Evolutionary conservation across 2,329 filamentous ascomycete genomes (phyloP).

Genomic region (Botrytis fabae): DNA sequence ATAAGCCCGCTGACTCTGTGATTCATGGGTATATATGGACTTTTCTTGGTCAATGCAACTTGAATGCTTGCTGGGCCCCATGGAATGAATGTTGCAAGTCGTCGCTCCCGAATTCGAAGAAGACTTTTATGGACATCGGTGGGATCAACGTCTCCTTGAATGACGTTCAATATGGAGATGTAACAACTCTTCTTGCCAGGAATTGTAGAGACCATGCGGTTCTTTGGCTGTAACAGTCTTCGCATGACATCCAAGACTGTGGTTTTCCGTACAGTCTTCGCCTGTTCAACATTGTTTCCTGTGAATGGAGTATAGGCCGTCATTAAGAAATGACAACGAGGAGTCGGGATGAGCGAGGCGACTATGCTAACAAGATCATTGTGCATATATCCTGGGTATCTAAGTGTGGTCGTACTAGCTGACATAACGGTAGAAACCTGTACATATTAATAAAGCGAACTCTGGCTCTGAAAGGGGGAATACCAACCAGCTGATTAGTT

Average conservation of each 20-base stretch:
- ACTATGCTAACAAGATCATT: slow-evolving; percentile 98
- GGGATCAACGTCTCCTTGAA: slow-evolving; percentile 96
- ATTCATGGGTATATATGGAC: slow-evolving; percentile 90
- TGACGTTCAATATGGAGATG: slow-evolving; percentile 98
- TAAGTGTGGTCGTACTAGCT: slow-evolving; percentile 90
- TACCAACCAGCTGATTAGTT: slow-evolving; percentile 83
- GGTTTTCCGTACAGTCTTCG: slow-evolving; percentile 96
- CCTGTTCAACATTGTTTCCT: slow-evolving; percentile 91
- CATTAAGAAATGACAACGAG: slow-evolving; percentile 96
- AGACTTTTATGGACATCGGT: slow-evolving; percentile 98
- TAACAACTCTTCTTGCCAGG: slow-evolving; percentile 98
- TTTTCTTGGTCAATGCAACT: slow-evolving; percentile 93
- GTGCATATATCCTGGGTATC: slow-evolving; percentile 99
- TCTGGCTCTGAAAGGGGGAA: neutral
- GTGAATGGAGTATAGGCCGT: slow-evolving; percentile 98
- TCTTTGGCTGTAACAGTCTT: slow-evolving; percentile 92
- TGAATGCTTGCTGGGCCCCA: slow-evolving; percentile 98
- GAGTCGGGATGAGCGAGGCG: slow-evolving; percentile 92
- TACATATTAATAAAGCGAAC: slow-evolving; percentile 28
- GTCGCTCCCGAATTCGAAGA: slow-evolving; percentile 89
- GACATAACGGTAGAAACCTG: slow-evolving; percentile 96
- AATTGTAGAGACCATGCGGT: slow-evolving; percentile 96
- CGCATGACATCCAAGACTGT: slow-evolving; percentile 98
- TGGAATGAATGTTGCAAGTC: slow-evolving; percentile 93
- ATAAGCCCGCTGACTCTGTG: slow-evolving; percentile 95